A percentile compares a stretch with the other conserved stretches of the same genome.
These are phyloP conservation scores for Trypanosoma caninum DNA, from an alignment of 208 protist species.

Conservation along the genomic window DNA sequence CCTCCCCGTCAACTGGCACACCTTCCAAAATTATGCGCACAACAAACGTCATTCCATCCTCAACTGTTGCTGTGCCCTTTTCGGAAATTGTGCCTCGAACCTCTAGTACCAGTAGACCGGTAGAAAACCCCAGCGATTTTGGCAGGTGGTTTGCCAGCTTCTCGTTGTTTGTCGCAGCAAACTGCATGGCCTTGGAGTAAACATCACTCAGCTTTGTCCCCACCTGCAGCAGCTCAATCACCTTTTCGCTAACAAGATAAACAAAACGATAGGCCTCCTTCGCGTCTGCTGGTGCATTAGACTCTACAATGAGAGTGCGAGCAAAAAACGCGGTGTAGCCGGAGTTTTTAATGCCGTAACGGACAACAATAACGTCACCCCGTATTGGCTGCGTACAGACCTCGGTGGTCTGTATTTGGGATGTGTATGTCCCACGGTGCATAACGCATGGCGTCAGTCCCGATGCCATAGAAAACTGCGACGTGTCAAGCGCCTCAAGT, in stretches of 20 bases:
- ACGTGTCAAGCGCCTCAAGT: constrained; percentile 54
- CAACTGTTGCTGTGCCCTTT: constrained; percentile 60
- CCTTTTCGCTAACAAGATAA: constrained; percentile 66
- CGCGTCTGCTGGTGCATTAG: constrained; percentile 48
- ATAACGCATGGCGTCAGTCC: constrained; percentile 72
- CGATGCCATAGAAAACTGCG: constrained; percentile 61
- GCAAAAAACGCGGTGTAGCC: constrained; percentile 78
- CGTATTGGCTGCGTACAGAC: constrained; percentile 39
- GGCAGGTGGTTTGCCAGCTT: constrained; percentile 41
- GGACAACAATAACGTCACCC: constrained; percentile 71
- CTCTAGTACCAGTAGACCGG: constrained; percentile 81
- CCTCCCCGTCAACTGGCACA: constrained; percentile 29
- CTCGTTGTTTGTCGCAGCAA: constrained; percentile 42
- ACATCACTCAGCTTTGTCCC: constrained; percentile 60
- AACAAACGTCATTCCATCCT: constrained; percentile 82
- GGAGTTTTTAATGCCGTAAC: constrained; percentile 73
- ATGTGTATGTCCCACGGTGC: constrained; percentile 61
- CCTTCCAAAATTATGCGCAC: constrained; percentile 71
- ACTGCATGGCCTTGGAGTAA: constrained; percentile 44
- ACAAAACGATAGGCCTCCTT: constrained; percentile 77
- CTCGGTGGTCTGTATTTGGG: constrained; percentile 57
- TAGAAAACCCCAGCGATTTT: constrained; percentile 78
- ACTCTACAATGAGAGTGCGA: constrained; percentile 74
- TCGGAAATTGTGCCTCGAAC: constrained; percentile 74
- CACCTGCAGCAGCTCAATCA: constrained; percentile 52